A percentile compares a stretch with the other conserved stretches of the same genome.
phyloP scores from a whole-genome alignment of 2,329 filamentous ascomycete genomes.

The Botrytis cinerea region DNA sequence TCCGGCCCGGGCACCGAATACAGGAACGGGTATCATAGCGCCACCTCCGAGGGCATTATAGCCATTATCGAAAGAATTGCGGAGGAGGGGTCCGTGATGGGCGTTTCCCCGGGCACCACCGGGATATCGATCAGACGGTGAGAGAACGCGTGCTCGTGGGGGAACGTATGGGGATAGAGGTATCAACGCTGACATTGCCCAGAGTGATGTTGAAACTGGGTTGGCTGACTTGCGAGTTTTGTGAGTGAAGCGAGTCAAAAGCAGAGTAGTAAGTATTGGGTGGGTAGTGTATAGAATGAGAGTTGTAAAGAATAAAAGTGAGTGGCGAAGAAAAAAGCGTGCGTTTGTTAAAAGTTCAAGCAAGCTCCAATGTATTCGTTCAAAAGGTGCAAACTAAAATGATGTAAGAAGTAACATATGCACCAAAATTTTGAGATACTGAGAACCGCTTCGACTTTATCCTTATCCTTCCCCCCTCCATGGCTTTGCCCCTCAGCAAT shows the following conservation, averaged over 20 bases:
- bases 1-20: constrained; percentile 6
- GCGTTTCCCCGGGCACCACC: neutral
- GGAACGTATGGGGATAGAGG: constrained; percentile 20
- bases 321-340: neutral
- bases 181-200: constrained; percentile 24
- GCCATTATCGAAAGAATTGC: constrained; percentile 18
- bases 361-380: neutral
- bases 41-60: neutral
- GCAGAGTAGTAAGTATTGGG: neutral
- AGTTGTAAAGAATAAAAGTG: neutral
- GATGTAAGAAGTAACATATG: constrained; percentile 18
- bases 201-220: neutral
- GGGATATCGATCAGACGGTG: constrained; percentile 20
- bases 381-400: constrained; percentile 1
- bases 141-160: constrained; percentile 20
- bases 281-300: neutral
- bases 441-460: constrained; percentile 22
- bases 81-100: constrained; percentile 19
- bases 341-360: neutral
- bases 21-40: constrained; percentile 4
- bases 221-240: constrained; percentile 1
- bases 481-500: constrained; percentile 8
- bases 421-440: constrained; percentile 6
- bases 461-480: neutral
- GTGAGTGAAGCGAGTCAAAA: neutral